Evolutionary conservation across 1,139 yeast genomes (phyloP), one percentile per base, ranked within the genome.

Genomic region (Lodderomyces orthopsilosis): DNA sequence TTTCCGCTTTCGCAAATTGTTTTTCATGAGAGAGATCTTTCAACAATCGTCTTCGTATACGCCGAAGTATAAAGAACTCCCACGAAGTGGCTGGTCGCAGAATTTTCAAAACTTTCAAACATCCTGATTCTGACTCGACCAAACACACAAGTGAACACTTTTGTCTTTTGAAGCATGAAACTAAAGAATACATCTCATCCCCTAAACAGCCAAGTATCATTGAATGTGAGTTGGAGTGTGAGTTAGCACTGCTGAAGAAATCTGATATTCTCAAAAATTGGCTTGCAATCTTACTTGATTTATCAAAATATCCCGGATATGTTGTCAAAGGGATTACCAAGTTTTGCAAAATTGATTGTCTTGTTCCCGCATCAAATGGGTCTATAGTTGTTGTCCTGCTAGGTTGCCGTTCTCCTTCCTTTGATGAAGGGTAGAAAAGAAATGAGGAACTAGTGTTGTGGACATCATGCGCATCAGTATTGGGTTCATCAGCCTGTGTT

Each of bases 101-200:
- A 10, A 85, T 77, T 56, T 90, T 90, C 46, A 90, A 64, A 0
- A 96, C 96, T 42, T 73, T 74, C 28, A 78, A 57, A 4, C 65
- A 57, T 0, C 89, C 90, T 14, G 70, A 62, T 43, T 79, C 80
- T 9, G 81, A 74, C 59, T 86, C 94, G 0, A 87, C 84, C 21
- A 89, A 66, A 57, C 82, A 89, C 0, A 89, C 96, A 1, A 80
- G 74, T 0, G 94, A 95, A 63, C 73, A 84, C 0, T 94, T 95
- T 7, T 96, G 95, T 54, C 75, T 76, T 0, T 96, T 96, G 10
- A 91, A 64, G 49, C 82, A 79, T 41, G 74, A 71, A 33, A 81
- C 70, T 45, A 88, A 66, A 48, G 83, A 77, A 55, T 70, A 80
- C 5, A 77, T 66, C 43, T 76, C 81, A 39, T 71, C 72, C 1